Evolutionary conservation across 345 rosid genomes (phyloP).

Genomic region (Hibiscus syriacus): DNA sequence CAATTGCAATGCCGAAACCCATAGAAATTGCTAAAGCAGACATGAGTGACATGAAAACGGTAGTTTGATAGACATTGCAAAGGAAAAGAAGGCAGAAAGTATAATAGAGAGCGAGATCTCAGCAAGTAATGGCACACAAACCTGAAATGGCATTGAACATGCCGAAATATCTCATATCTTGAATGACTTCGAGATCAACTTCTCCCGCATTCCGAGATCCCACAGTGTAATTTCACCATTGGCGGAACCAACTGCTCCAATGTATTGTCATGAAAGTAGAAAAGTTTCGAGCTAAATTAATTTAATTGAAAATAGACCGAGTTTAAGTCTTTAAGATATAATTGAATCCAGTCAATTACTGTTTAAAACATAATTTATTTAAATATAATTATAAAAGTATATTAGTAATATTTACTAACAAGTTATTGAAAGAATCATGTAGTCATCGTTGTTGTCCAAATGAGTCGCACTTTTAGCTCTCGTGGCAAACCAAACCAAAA

Average conservation of each 20-base stretch:
- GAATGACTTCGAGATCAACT: constrained; percentile 66
- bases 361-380: too few species aligned
- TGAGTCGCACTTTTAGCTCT: too few species aligned
- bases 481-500: too few species aligned
- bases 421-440: too few species aligned
- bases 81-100: background rate
- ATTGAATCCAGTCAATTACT: too few species aligned
- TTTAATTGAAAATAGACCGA: too few species aligned
- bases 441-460: too few species aligned
- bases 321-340: too few species aligned
- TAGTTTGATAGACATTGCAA: background rate
- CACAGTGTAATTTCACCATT: constrained; percentile 79
- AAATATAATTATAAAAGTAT: too few species aligned
- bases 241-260: constrained; percentile 66
- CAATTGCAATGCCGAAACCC: constrained; percentile 6
- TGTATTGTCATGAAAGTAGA: constrained; percentile 18
- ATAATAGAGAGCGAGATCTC: background rate
- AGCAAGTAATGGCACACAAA: constrained; percentile 11
- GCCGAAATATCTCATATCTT: constrained; percentile 58
- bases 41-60: background rate
- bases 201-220: constrained; percentile 59
- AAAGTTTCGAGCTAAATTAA: background rate
- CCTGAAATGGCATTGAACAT: constrained; percentile 63
- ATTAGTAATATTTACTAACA: too few species aligned
- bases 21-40: background rate